These are phyloP conservation scores for Tilletia indica DNA, from an alignment of 1,284 basidiomycete species.

Conservation along the genomic window DNA sequence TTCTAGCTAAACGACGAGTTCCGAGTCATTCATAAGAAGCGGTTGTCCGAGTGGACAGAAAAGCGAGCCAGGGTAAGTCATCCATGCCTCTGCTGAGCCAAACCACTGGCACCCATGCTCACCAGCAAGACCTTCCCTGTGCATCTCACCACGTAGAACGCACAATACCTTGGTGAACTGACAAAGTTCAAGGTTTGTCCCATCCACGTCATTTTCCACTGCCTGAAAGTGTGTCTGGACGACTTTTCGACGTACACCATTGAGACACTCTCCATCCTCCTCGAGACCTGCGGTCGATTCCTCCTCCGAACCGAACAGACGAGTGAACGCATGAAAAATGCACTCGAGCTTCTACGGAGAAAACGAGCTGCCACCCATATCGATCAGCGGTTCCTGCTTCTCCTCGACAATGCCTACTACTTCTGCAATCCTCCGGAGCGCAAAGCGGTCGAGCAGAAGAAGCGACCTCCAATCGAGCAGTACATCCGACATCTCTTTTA, in stretches of 20 bases:
- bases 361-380: slow-evolving; percentile 90
- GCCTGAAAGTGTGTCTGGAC: slow-evolving; percentile 93
- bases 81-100: neutral
- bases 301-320: slow-evolving; percentile 85
- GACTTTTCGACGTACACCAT: slow-evolving; percentile 89
- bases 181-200: slow-evolving; percentile 96
- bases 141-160: slow-evolving; percentile 63
- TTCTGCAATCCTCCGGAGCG: slow-evolving; percentile 98
- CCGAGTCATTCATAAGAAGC: slow-evolving; percentile 90
- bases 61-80: slow-evolving; percentile 66
- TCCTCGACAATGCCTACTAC: slow-evolving; percentile 98
- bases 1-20: slow-evolving; percentile 90
- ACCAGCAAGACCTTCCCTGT: slow-evolving; percentile 54
- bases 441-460: slow-evolving; percentile 76
- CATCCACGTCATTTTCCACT: slow-evolving; percentile 85
- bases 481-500: slow-evolving; percentile 91
- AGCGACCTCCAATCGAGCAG: slow-evolving; percentile 80
- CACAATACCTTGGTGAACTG: slow-evolving; percentile 81
- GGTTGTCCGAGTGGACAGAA: slow-evolving; percentile 82
- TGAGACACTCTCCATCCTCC: slow-evolving; percentile 83
- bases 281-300: slow-evolving; percentile 93
- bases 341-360: slow-evolving; percentile 89
- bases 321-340: slow-evolving; percentile 65
- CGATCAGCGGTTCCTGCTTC: slow-evolving; percentile 79
- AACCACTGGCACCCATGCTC: neutral